Conservation (phyloP, 2,329 filamentous ascomycete genomes). For the Ophiostoma sp. region DNA sequence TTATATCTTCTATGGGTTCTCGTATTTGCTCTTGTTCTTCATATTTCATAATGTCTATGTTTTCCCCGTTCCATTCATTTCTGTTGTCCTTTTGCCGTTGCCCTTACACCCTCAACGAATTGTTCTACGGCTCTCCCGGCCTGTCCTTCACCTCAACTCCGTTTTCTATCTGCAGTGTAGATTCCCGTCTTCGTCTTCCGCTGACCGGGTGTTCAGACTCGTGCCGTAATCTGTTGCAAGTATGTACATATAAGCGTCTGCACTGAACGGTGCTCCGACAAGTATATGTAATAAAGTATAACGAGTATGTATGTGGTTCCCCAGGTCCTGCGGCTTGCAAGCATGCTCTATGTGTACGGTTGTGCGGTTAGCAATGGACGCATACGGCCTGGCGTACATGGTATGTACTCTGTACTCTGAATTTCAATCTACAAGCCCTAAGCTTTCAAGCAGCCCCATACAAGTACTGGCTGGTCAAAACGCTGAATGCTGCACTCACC, state of each 20-base stretch:
- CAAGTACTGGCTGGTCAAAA: background rate
- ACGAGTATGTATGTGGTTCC: background rate
- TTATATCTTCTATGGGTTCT: background rate
- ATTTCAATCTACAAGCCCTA: background rate
- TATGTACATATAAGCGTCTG: too few species aligned
- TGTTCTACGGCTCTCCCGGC: background rate
- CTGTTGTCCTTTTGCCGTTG: background rate
- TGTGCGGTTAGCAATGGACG: background rate
- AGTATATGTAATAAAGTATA: background rate
- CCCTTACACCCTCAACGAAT: background rate
- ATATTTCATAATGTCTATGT: background rate
- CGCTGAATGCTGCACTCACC: background rate
- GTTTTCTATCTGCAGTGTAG: background rate
- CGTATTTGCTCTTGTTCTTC: background rate
- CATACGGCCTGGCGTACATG: background rate
- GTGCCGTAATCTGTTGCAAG: background rate
- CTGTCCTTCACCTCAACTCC: background rate
- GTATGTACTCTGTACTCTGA: background rate
- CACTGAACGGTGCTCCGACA: constrained; percentile 3
- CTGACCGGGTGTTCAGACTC: background rate
- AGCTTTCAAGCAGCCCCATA: background rate
- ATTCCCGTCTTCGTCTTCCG: background rate
- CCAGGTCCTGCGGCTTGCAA: constrained; percentile 4
- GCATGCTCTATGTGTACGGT: background rate
- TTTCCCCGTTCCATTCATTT: background rate